A percentile compares a stretch with the other conserved stretches of the same genome.
Evolutionary conservation across 2,329 filamentous ascomycete genomes (phyloP).

Genomic region (Huntiella savannae): DNA sequence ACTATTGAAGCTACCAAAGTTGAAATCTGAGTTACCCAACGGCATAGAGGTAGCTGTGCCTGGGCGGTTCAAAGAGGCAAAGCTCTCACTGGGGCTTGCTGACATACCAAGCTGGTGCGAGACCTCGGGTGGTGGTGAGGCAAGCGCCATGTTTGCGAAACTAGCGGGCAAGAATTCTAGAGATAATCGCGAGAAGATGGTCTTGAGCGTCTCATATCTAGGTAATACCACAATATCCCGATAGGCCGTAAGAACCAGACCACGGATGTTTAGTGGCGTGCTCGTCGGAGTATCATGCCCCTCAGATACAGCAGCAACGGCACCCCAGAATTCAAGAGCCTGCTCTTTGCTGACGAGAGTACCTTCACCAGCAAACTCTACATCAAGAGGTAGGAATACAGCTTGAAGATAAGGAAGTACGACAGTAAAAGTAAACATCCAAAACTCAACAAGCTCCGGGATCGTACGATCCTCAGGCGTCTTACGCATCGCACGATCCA

Average conservation of each 20-base stretch:
- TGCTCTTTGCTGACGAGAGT: slow-evolving; percentile 59
- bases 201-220: slow-evolving; percentile 72
- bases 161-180: slow-evolving; percentile 53
- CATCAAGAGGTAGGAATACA: slow-evolving; percentile 79
- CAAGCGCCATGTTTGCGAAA: slow-evolving; percentile 30
- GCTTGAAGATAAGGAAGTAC: slow-evolving; percentile 89
- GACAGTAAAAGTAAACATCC: slow-evolving; percentile 79
- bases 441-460: slow-evolving; percentile 76
- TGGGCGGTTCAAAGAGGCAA: slow-evolving; percentile 33
- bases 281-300: slow-evolving; percentile 3
- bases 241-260: slow-evolving; percentile 72
- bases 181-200: slow-evolving; percentile 73
- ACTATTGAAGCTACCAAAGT: slow-evolving; percentile 48
- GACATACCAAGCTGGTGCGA: slow-evolving; percentile 20
- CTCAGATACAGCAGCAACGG: slow-evolving; percentile 22
- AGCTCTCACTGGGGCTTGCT: slow-evolving; percentile 31
- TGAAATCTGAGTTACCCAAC: slow-evolving; percentile 37
- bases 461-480: slow-evolving; percentile 78
- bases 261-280: slow-evolving; percentile 45
- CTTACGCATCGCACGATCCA: slow-evolving; percentile 65
- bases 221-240: slow-evolving; percentile 77
- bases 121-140: slow-evolving; percentile 32
- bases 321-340: slow-evolving; percentile 80
- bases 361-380: slow-evolving; percentile 78
- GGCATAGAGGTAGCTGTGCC: slow-evolving; percentile 47